phyloP scores from a whole-genome alignment of 2,329 filamentous ascomycete genomes.

The Orbilia ellipsospora region DNA sequence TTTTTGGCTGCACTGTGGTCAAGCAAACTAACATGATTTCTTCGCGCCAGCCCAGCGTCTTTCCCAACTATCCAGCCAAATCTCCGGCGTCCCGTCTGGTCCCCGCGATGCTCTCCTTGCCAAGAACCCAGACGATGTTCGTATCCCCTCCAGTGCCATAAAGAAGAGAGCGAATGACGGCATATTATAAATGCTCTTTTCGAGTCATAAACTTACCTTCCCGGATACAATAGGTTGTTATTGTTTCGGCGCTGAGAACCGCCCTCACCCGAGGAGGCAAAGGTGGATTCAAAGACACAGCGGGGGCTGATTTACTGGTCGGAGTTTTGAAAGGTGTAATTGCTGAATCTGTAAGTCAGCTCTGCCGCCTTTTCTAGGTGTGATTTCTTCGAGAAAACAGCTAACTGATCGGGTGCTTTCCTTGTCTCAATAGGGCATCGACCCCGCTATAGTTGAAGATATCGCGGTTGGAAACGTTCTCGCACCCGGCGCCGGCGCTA shows the following conservation, averaged over 20 bases:
- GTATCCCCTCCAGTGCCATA: conserved; percentile 51
- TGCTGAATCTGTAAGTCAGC: conserved; percentile 74
- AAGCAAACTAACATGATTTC: no score
- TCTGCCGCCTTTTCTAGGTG: neutral
- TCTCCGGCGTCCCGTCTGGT: conserved; percentile 63
- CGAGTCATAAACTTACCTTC: no score
- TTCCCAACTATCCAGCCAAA: conserved; percentile 57
- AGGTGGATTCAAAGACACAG: conserved; percentile 95
- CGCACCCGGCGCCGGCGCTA: conserved; percentile 90
- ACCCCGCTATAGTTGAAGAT: conserved; percentile 88
- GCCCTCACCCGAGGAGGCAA: conserved; percentile 92
- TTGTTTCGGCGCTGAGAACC: conserved; percentile 91
- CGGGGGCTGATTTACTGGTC: conserved; percentile 83
- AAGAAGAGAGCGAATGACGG: neutral
- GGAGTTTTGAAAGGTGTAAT: conserved; percentile 85
- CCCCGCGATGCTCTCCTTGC: conserved; percentile 70
- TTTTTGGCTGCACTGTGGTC: no score
- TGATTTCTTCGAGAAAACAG: no score
- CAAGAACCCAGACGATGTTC: conserved; percentile 75
- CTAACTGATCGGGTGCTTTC: neutral
- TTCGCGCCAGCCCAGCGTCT: conserved; percentile 55
- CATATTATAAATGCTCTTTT: no score
- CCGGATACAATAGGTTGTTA: conserved; percentile 72
- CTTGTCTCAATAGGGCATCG: conserved; percentile 67
- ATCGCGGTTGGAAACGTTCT: conserved; percentile 92